Base-by-base conservation (phyloP, 129 eudicot species). In the Escallonia rubra region DNA sequence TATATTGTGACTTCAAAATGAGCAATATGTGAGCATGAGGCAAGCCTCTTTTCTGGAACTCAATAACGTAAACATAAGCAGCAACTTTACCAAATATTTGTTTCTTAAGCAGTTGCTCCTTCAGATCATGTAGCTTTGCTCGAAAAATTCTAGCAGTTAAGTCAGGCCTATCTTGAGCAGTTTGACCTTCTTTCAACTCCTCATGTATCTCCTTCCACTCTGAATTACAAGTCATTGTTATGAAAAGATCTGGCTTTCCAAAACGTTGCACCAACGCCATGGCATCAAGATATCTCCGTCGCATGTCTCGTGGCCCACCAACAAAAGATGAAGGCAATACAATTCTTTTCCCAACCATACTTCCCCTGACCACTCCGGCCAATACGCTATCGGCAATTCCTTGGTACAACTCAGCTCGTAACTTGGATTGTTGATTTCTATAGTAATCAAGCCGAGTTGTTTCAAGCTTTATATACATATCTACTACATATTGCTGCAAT, bases 231-330 rank as follows among this genome's bases (percentile, higher is more conserved):
- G 85, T 80, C 59, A 76, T 64, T 3, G 84, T 74, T 3, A 79
- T 41, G 38, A 79, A 79, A 0, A 80, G 16, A 63, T 72, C 78
- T 3, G 79, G 81, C 39, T 59, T 72, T 1, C 79, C 69, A 41
- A 43, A 77, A 10, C 39, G 48, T 41, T 51, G 53, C 0, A 81
- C 79, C 13, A 81, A 56, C 0, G 73, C 41, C 69, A 76, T 66
- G 4, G 76, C 69, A 72, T 81, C 77, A 2, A 75, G 34, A 43
- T 61, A 81, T 3, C 66, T 2, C 6, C 40, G 9, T 8, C 68
- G n/a, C 76, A 81, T 72, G 34, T 81, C 79, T 8, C 79, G 49
- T 3, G 79, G 79, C 3, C 81, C 79, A 12, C 79, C 81, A 39
- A 76, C 63, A 11, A 77, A 81, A 3, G 70, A 68, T 13, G 68